Conservation (phyloP, 352 stramenopile genomes). For the Globisporangium alternatum region DNA sequence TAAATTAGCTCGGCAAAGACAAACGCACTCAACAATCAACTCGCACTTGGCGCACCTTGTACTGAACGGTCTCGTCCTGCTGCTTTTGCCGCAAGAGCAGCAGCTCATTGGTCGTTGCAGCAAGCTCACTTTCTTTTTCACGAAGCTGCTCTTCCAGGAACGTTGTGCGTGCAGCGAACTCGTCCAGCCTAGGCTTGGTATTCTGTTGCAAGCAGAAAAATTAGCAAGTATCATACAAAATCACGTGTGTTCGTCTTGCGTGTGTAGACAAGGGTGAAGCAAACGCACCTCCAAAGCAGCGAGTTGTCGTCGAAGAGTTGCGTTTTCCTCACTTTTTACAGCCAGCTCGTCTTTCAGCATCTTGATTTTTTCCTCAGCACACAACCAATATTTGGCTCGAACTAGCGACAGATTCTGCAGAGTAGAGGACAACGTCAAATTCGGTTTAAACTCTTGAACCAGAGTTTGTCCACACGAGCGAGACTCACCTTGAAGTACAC, state of each 20-base stretch:
- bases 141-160: slow-evolving; percentile 5
- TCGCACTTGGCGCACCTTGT: slow-evolving; percentile 14
- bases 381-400: slow-evolving; percentile 16
- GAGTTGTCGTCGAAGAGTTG: not conserved
- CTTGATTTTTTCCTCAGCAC: slow-evolving; percentile 5
- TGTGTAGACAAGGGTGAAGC: not conserved
- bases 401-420: slow-evolving; percentile 7
- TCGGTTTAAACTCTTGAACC: not conserved
- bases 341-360: slow-evolving; percentile 9
- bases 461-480: not conserved
- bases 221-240: not conserved
- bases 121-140: slow-evolving; percentile 17
- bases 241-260: not conserved
- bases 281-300: slow-evolving; percentile 2
- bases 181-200: slow-evolving; percentile 2
- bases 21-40: not conserved
- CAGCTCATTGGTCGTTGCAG: slow-evolving; percentile 11
- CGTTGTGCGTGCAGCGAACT: not conserved
- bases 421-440: not conserved
- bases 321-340: not conserved
- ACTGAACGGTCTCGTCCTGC: slow-evolving; percentile 19
- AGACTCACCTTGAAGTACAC: slow-evolving; percentile 10
- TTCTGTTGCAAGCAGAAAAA: not conserved
- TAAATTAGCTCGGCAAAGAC: not conserved
- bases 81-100: slow-evolving; percentile 10